Conservation (phyloP, 768 basidiomycete species). For the Galerina sulciceps region DNA sequence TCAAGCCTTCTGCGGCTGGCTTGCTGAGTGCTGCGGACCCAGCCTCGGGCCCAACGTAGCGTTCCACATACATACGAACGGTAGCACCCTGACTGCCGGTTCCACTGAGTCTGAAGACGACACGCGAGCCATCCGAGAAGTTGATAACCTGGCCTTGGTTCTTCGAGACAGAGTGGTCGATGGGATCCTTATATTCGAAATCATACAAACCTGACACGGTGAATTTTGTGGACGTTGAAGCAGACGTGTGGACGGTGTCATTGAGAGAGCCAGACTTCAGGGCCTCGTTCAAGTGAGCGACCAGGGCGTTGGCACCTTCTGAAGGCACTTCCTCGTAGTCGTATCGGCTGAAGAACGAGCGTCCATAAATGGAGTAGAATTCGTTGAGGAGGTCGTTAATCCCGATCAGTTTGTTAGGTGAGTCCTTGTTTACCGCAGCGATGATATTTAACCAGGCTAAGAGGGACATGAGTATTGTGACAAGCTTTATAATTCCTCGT, state of each 20-base stretch:
- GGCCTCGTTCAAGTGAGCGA: slow-evolving; percentile 73
- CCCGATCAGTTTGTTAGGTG: slow-evolving; percentile 75
- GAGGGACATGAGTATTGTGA: neutral
- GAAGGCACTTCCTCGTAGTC: slow-evolving; percentile 98
- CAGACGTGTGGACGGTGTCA: slow-evolving; percentile 68
- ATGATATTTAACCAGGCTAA: slow-evolving; percentile 97
- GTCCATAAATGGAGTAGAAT: slow-evolving; percentile 93
- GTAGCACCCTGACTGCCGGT: slow-evolving; percentile 97
- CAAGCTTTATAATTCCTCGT: slow-evolving; percentile 4
- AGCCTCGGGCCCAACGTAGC: slow-evolving; percentile 76
- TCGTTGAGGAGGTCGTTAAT: slow-evolving; percentile 90
- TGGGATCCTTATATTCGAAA: slow-evolving; percentile 99
- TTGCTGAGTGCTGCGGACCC: slow-evolving; percentile 72
- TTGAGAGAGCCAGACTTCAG: slow-evolving; percentile 72
- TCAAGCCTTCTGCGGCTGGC: slow-evolving; percentile 86
- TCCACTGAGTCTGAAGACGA: slow-evolving; percentile 95
- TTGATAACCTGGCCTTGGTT: slow-evolving; percentile 96
- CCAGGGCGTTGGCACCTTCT: slow-evolving; percentile 86
- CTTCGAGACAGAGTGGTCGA: slow-evolving; percentile 89
- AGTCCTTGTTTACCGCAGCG: slow-evolving; percentile 82
- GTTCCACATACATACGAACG: slow-evolving; percentile 94
- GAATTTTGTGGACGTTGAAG: slow-evolving; percentile 72
- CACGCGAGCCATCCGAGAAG: slow-evolving; percentile 90
- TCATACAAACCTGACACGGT: slow-evolving; percentile 77
- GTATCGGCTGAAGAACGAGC: slow-evolving; percentile 98